Evolutionary conservation across 257 asterid species (phyloP), one percentile per base, ranked within the genome.

Genomic region (Solanum commersonii): DNA sequence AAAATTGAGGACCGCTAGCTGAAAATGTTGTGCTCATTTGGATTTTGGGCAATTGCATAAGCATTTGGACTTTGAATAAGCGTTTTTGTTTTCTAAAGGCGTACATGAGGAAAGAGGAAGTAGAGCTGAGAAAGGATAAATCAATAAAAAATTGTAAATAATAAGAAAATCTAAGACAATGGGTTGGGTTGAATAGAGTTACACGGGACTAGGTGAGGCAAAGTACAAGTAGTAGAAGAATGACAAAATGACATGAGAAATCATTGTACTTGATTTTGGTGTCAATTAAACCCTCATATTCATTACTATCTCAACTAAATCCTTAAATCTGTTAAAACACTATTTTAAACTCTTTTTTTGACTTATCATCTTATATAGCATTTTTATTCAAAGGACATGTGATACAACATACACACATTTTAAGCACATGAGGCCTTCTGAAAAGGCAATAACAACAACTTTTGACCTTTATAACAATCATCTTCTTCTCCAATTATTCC

Each of bases 261-360:
- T 2, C 2, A 1, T 56, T 18, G 1, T 56, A 56, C 2, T 56
- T 56, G n/a, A 56, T 18, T 56, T 18, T 18, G 11, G 18, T 56
- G 10, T 56, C 4, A 18, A 3, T 52, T 56, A 0, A 18, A 52
- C 4, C 10, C 10, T 52, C 10, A 5, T 52, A 18, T 7, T 0
- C 0, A 52, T 3, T 20, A 18, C 1, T 18, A 0, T 52, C 3
- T 18, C 10, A 56, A 6, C 0, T 56, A 0, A 56, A 18, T 56
- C 65, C 9, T 56, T 56, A 56, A 7, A 56, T 18, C 1, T 6
- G n/a, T 56, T 56, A 18, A 18, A 18, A 18, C n/a, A 18, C n/a
- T 18, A 56, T 18, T 56, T 56, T 56, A 56, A 56, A 56, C 10
- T 16, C 1, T 52, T 6, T 56, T 56, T 56, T 56, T 56, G 1